Percentiles rank a stretch among this genome's conserved stretches.
These are phyloP conservation scores for Heimioporus sp. DNA, from an alignment of 768 basidiomycete species.

Conservation along the genomic window DNA sequence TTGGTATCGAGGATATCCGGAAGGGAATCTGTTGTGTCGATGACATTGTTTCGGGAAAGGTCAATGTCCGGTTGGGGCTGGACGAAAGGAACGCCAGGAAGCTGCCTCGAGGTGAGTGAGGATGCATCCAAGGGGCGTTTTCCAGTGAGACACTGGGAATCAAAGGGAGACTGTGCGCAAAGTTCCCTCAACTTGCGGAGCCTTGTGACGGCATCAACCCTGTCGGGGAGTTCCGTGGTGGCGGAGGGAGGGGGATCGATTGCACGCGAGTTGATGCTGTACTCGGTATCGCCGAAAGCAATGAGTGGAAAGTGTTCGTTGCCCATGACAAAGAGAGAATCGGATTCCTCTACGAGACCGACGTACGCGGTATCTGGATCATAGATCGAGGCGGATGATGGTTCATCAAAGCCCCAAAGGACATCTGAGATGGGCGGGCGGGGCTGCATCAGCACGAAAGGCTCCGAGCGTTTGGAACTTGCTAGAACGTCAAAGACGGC, in stretches of 20 bases:
- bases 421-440: constrained; percentile 73
- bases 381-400: constrained; percentile 36
- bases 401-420: constrained; percentile 46
- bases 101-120: constrained; percentile 50
- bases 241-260: constrained; percentile 39
- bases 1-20: constrained; percentile 18
- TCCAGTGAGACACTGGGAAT: constrained; percentile 63
- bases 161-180: constrained; percentile 38
- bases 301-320: constrained; percentile 80
- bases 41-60: constrained; percentile 4
- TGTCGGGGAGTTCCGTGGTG: constrained; percentile 34
- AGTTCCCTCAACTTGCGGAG: constrained; percentile 42
- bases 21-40: constrained; percentile 15
- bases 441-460: constrained; percentile 88
- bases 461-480: constrained; percentile 45
- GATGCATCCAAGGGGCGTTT: constrained; percentile 51
- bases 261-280: constrained; percentile 27
- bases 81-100: constrained; percentile 54
- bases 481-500: constrained; percentile 76
- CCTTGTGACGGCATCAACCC: constrained; percentile 45
- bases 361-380: constrained; percentile 70
- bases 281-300: constrained; percentile 55
- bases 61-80: constrained; percentile 29
- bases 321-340: constrained; percentile 84
- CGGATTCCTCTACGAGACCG: constrained; percentile 68